A percentile compares a stretch with the other conserved stretches of the same genome.
These are phyloP conservation scores for Monotropa hypopitys DNA, from an alignment of 179 eudicot genomes.

Conservation along the genomic window DNA sequence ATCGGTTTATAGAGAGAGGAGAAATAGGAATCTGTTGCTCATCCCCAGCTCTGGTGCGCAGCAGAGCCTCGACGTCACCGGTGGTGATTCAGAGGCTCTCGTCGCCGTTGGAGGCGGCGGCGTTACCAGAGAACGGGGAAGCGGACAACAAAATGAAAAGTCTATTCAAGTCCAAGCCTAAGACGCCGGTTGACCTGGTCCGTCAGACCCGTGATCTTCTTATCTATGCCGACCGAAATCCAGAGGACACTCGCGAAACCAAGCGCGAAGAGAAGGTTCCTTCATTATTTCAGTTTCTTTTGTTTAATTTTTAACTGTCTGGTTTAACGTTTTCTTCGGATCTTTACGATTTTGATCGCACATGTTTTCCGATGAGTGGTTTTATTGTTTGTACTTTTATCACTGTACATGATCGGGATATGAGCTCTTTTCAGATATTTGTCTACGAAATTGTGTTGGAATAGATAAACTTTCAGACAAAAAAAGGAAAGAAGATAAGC, in stretches of 20 bases:
- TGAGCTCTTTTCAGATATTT: not conserved
- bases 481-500: too few relatives aligned
- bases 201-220: constrained; percentile 73
- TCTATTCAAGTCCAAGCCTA: constrained; percentile 75
- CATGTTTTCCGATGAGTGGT: not conserved
- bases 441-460: not conserved
- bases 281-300: not conserved
- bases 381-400: not conserved
- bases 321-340: not conserved
- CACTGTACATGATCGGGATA: not conserved
- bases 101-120: constrained; percentile 13
- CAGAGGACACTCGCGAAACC: constrained; percentile 29
- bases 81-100: constrained; percentile 11
- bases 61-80: constrained; percentile 3
- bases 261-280: constrained; percentile 85
- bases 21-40: constrained; percentile 18
- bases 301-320: not conserved
- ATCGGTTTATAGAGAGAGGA: not conserved
- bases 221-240: constrained; percentile 25
- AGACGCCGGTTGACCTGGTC: constrained; percentile 72
- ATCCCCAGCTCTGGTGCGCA: constrained; percentile 1
- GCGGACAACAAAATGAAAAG: constrained; percentile 45
- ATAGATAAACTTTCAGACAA: not conserved
- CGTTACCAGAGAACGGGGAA: constrained; percentile 9
- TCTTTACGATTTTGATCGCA: not conserved